phyloP scores from a whole-genome alignment of 2,329 filamentous ascomycete species.

The Talaromyces marneffei region DNA sequence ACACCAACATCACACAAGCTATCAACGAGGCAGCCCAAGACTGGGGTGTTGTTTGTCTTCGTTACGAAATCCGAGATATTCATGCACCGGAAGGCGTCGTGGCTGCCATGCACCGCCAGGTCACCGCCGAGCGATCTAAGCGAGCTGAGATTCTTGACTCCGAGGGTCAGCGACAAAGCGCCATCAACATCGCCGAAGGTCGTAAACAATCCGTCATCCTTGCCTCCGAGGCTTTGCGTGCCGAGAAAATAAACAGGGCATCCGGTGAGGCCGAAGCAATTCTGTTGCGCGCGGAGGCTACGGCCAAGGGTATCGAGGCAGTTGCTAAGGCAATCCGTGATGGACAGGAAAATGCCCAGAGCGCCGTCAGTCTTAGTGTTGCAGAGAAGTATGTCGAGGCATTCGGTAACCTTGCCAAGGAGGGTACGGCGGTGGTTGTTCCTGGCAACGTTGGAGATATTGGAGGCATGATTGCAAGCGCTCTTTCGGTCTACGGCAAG shows the following conservation, averaged over 20 bases:
- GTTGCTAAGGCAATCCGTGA: constrained; percentile 70
- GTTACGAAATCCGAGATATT: constrained; percentile 97
- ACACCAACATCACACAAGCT: constrained; percentile 96
- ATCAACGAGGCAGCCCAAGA: constrained; percentile 97
- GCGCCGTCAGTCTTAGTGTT: constrained; percentile 78
- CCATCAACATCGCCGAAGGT: constrained; percentile 98
- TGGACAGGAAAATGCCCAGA: constrained; percentile 69
- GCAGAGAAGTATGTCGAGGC: constrained; percentile 98
- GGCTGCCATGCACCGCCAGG: constrained; percentile 96
- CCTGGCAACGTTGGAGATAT: constrained; percentile 97
- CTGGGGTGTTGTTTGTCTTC: constrained; percentile 92
- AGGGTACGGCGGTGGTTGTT: constrained; percentile 91
- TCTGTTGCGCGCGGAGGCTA: constrained; percentile 74
- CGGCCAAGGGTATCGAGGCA: constrained; percentile 79
- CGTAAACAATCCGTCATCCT: constrained; percentile 95
- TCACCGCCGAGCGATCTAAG: constrained; percentile 95
- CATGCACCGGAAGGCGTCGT: constrained; percentile 91
- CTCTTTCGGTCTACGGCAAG: constrained; percentile 91
- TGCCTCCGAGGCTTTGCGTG: constrained; percentile 81
- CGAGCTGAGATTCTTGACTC: constrained; percentile 95
- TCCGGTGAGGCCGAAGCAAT: constrained; percentile 93
- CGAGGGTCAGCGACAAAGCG: constrained; percentile 91
- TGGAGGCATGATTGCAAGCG: constrained; percentile 91
- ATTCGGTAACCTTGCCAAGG: constrained; percentile 85
- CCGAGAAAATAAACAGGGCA: constrained; percentile 90